Evolutionary conservation across 768 basidiomycete species (phyloP).

Genomic region (Lactarius tabidus): DNA sequence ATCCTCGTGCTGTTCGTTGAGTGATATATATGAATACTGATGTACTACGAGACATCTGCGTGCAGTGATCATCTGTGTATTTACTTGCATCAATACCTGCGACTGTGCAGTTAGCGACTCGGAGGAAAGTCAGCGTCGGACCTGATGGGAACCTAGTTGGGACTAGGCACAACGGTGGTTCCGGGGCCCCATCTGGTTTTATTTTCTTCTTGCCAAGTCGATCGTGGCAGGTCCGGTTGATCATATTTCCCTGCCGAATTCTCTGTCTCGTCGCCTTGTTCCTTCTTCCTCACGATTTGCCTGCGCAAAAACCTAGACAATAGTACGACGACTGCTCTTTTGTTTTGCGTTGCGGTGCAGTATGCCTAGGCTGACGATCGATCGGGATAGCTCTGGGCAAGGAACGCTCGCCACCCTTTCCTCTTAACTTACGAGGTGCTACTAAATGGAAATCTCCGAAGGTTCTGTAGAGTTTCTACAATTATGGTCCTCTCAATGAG

Average conservation of each 20-base stretch:
- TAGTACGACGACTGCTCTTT: background rate
- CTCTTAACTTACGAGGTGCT: background rate
- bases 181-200: background rate
- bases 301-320: background rate
- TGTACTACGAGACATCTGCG: background rate
- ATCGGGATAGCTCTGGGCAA: background rate
- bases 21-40: background rate
- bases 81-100: background rate
- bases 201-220: too few relatives aligned
- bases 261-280: background rate
- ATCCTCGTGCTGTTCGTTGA: background rate
- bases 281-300: background rate
- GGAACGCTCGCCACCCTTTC: background rate
- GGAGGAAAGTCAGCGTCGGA: background rate
- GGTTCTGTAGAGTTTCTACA: background rate
- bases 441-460: background rate
- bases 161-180: background rate
- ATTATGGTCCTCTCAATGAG: background rate
- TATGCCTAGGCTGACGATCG: too few relatives aligned
- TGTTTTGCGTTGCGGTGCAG: background rate
- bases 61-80: background rate
- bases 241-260: too few relatives aligned
- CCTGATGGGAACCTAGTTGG: background rate
- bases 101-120: too few relatives aligned
- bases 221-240: too few relatives aligned